Base-by-base conservation (phyloP, 2,329 filamentous ascomycete species). In the Dactylella cylindrospora region DNA sequence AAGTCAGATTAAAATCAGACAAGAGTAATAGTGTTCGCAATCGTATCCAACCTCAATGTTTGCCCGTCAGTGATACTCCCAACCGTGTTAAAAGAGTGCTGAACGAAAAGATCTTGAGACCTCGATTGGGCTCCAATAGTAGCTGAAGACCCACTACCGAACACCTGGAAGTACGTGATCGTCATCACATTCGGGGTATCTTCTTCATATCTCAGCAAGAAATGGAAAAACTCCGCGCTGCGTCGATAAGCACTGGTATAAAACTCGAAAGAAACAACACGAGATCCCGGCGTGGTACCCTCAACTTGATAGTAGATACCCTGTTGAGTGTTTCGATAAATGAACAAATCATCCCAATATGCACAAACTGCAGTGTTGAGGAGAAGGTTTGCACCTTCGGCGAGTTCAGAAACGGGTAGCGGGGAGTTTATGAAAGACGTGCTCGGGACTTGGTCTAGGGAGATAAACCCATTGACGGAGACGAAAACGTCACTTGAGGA, bases 301-400 rank as follows among this genome's bases (percentile, higher is more conserved):
- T 55, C 52, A 5, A 52, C 41, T 28, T 64, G 51, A 40, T 64
- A 64, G 28, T 46, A 64, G 28, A 64, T 52, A 12, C 59, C 59
- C 25, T 64, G 59, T 33, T 57, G 45, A 3, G 59, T 64, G 10
- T 43, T 39, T 8, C 26, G 32, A 19, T 64, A 64, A 9, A 64
- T 57, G 12, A 55, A 64, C n/a, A 64, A 22, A 32, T 64, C 59
- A 32, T 64, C 59, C 59, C 59, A 64, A 3, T 55, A 44, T 6
- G 44, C 59, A 13, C 29, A 41, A 8, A 44, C 35, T 7, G 59
- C 28, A 1, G 59, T 64, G 20, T 64, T 55, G 10, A 49, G 57
- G 5, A 62, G 41, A 8, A 25, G 23, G 15, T 62, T 62, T 15
- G 57, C 35, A 19, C 28, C 49, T 7, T 41, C 44, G 5, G 44